Evolutionary conservation across 768 basidiomycete species (phyloP).

Genomic region (Podaxis mareebaensis): DNA sequence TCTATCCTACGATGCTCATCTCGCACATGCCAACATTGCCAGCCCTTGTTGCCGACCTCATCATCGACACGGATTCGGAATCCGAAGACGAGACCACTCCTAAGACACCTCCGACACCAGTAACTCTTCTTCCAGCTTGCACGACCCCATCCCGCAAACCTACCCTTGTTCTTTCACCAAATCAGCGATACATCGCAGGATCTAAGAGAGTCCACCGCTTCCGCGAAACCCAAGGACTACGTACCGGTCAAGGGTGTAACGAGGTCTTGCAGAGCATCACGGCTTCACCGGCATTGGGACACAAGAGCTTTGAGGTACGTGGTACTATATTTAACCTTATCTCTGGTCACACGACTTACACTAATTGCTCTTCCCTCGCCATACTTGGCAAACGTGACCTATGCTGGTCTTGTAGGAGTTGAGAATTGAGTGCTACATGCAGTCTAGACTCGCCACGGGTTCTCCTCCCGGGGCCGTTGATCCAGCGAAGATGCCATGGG

Average conservation of each 20-base stretch:
- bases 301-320: constrained; percentile 31
- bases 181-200: constrained; percentile 20
- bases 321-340: not conserved
- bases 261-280: constrained; percentile 31
- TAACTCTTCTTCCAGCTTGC: not conserved
- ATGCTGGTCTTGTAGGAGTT: constrained; percentile 26
- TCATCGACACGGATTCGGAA: constrained; percentile 13
- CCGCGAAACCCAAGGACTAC: constrained; percentile 3
- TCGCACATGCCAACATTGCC: not conserved
- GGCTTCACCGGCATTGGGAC: constrained; percentile 24
- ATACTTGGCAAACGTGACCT: not conserved
- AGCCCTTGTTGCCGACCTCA: constrained; percentile 2
- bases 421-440: constrained; percentile 31
- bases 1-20: not conserved
- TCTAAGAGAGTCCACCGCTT: constrained; percentile 20
- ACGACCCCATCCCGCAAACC: not conserved
- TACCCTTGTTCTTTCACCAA: not conserved
- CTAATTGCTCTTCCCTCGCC: not conserved
- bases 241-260: not conserved
- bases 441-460: constrained; percentile 27
- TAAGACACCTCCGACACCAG: constrained; percentile 7
- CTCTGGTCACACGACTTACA: constrained; percentile 5
- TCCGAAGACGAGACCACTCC: constrained; percentile 2
- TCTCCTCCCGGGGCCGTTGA: constrained; percentile 24
- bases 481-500: constrained; percentile 22